These are phyloP conservation scores for Sporothrix humicola DNA, from an alignment of 2,329 filamentous ascomycete species.

Conservation along the genomic window DNA sequence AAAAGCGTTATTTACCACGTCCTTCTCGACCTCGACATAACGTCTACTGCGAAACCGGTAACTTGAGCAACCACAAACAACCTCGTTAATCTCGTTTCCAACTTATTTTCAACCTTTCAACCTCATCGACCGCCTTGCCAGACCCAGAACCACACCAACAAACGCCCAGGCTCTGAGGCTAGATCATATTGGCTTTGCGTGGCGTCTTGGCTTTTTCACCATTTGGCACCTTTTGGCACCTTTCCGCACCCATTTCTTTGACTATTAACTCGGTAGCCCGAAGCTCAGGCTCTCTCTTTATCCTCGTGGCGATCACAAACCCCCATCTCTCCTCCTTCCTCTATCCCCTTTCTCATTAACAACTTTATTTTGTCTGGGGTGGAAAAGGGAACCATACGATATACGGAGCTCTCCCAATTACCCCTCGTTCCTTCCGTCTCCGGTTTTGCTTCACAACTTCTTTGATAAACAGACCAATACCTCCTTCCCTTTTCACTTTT, in stretches of 20 bases:
- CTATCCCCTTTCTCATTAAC: not conserved
- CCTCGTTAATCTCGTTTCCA: not conserved
- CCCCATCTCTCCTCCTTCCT: too few relatives aligned
- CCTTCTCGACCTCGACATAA: not conserved
- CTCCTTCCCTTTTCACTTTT: not conserved
- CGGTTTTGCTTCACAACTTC: not conserved
- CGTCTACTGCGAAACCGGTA: not conserved
- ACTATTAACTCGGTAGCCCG: not conserved
- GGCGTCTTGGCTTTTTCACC: conserved; percentile 11
- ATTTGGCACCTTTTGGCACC: not conserved
- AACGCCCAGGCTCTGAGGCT: conserved; percentile 9
- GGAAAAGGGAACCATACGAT: not conserved
- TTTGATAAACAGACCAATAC: not conserved
- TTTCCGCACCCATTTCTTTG: not conserved
- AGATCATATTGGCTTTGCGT: conserved; percentile 13
- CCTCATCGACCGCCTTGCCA: conserved; percentile 17
- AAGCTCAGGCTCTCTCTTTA: conserved; percentile 7
- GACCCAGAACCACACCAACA: conserved; percentile 6
- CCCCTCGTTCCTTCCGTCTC: conserved; percentile 15
- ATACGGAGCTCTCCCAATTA: not conserved
- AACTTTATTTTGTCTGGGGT: not conserved
- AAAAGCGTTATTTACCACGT: not conserved
- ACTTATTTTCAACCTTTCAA: not conserved
- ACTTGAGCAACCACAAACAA: not conserved
- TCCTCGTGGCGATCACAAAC: not conserved